Conservation (phyloP, 208 protist species). For the Porcisia hertigi region DNA sequence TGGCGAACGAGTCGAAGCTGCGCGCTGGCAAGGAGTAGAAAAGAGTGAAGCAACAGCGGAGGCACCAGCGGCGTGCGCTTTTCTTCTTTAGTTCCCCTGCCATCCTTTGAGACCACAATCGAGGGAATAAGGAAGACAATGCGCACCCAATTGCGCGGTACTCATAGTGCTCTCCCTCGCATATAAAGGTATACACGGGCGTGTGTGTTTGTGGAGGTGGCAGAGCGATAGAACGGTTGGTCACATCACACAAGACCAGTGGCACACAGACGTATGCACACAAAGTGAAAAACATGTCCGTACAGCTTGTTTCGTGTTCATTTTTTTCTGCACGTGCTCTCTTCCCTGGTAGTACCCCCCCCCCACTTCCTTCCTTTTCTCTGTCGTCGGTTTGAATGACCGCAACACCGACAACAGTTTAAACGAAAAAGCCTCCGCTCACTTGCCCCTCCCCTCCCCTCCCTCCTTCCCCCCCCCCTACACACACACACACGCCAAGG, state of each 20-base stretch:
- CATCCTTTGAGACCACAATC: background rate
- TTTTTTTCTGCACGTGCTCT: background rate
- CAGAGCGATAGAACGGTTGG: background rate
- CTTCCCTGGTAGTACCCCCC: background rate
- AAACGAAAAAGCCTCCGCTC: background rate
- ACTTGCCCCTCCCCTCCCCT: background rate
- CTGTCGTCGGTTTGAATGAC: background rate
- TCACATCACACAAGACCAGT: background rate
- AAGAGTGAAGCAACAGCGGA: conserved; percentile 5
- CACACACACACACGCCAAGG: background rate
- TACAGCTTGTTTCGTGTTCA: background rate
- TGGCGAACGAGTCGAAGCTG: conserved; percentile 55
- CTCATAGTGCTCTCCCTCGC: background rate
- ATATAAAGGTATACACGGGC: background rate
- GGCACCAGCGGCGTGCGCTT: conserved; percentile 5
- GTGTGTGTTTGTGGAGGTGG: background rate
- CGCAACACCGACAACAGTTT: background rate
- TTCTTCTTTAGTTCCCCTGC: background rate
- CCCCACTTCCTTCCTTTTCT: background rate
- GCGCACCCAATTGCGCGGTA: background rate
- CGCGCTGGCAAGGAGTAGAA: conserved; percentile 30
- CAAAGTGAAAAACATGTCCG: background rate
- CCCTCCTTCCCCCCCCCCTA: background rate
- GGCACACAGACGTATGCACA: background rate
- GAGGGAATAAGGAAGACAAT: background rate